Evolutionary conservation across 1,284 basidiomycete species (phyloP), one percentile per base, ranked within the genome.

Genomic region (Xerocomus nothofagi): DNA sequence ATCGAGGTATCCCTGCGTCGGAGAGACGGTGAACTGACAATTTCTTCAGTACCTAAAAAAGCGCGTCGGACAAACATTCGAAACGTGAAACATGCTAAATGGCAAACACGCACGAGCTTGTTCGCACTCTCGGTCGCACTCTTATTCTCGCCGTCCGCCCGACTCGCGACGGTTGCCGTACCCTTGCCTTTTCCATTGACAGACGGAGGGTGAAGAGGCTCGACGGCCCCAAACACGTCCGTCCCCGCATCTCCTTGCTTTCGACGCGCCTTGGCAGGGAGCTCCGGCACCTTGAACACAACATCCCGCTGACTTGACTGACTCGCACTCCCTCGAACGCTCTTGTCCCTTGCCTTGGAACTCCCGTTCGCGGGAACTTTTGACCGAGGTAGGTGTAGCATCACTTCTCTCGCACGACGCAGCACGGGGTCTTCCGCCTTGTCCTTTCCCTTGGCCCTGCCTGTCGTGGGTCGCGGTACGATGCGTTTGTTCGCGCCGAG

Each of bases 231-330:
- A 61, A 84, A 82, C 3, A 81, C 77, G 55, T 84, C 81, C 12
- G 70, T 70, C 34, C 71, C 71, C 3, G 54, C 60, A 21, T 47
- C 55, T 14, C 59, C 66, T 4, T 54, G 58, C 47, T 69, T 68
- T 18, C 48, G 58, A 40, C 58, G 66, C 0, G 41, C 57, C 36
- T 63, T 69, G 21, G 43, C 36, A 38, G 75, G 76, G 15, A 79
- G 49, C n/a, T 71, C 68, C 0, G 80, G 81, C 6, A 81, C 69
- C 58, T 80, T 82, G 65, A 81, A 81, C 2, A 23, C 55, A 31
- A 44, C 23, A 17, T 66, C 57, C n/a, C 42, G 36, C 42, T 18
- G 47, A 24, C 40, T 46, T 18, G n/a, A 15, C 17, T 31, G 20
- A 10, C 12, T 21, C 15, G 29, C 48, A 12, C 54, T 12, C 4